phyloP scores from a whole-genome alignment of 495 filamentous ascomycete species.

The Penicillium canariense region DNA sequence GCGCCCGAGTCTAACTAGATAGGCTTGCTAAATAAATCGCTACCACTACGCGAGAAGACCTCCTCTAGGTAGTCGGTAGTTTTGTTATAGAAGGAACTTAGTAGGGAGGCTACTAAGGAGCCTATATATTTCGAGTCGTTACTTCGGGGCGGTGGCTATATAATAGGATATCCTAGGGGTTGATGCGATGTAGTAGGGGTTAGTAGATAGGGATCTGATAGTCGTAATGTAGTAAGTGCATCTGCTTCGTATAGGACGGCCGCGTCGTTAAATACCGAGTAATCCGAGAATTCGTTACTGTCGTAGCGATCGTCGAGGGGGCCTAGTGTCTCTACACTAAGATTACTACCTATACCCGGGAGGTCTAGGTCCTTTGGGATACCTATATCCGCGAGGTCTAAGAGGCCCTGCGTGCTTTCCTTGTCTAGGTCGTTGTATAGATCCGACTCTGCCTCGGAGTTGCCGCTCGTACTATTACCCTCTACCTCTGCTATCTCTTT shows the following conservation, averaged over 20 bases:
- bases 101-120: conserved; percentile 4
- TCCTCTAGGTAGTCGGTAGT: conserved; percentile 39
- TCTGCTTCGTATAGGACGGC: conserved; percentile 32
- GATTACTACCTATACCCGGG: neutral
- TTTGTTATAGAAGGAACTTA: conserved; percentile 42
- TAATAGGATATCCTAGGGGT: neutral
- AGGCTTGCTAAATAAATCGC: conserved; percentile 29
- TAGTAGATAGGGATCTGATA: neutral
- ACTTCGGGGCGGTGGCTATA: neutral
- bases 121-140: conserved; percentile 3
- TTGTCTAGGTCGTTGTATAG: conserved; percentile 20
- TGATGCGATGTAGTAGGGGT: neutral
- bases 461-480: conserved; percentile 13
- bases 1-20: conserved; percentile 18
- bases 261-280: conserved; percentile 39
- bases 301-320: conserved; percentile 11
- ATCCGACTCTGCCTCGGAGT: conserved; percentile 25
- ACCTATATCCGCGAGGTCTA: conserved; percentile 8
- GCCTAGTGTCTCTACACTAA: neutral
- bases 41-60: conserved; percentile 29
- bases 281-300: conserved; percentile 43
- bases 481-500: conserved; percentile 12
- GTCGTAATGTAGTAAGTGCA: conserved; percentile 8
- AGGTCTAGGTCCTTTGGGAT: neutral
- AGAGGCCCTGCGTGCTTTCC: conserved; percentile 14